Evolutionary conservation across 2,329 filamentous ascomycete species (phyloP).

Genomic region (Neofusicoccum parvum): DNA sequence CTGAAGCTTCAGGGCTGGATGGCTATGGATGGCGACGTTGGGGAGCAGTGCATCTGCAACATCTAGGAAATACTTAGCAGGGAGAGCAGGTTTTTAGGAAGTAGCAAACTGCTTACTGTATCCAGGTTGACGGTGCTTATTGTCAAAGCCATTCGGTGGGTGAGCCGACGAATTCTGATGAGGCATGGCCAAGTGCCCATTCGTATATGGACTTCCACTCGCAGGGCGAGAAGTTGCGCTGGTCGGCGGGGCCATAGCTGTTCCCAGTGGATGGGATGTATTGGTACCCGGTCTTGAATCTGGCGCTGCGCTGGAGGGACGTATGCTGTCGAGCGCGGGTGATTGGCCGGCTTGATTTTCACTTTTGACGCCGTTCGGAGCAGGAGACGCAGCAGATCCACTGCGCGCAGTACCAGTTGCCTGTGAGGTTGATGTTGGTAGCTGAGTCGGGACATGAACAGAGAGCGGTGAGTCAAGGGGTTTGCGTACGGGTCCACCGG

Average conservation of each 20-base stretch:
- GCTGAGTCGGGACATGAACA: slow-evolving; percentile 20
- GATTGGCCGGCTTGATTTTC: slow-evolving; percentile 43
- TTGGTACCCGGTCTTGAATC: slow-evolving; percentile 28
- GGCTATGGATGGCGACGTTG: slow-evolving; percentile 46
- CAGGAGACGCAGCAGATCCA: slow-evolving; percentile 32
- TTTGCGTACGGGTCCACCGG: slow-evolving; percentile 32
- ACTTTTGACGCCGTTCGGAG: slow-evolving; percentile 43
- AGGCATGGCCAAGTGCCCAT: background rate
- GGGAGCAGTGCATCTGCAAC: slow-evolving; percentile 19
- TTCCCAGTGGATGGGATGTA: slow-evolving; percentile 30
- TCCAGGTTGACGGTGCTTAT: slow-evolving; percentile 26
- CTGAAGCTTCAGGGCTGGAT: slow-evolving; percentile 65
- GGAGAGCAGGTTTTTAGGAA: background rate
- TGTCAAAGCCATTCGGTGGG: slow-evolving; percentile 11
- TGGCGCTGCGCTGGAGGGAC: slow-evolving; percentile 38
- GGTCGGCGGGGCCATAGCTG: slow-evolving; percentile 42
- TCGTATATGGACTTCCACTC: slow-evolving; percentile 46
- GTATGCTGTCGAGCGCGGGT: slow-evolving; percentile 44
- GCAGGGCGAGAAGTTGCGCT: slow-evolving; percentile 35
- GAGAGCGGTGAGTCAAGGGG: slow-evolving; percentile 14
- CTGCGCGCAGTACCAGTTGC: slow-evolving; percentile 41
- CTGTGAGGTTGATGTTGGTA: background rate
- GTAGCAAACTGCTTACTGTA: background rate
- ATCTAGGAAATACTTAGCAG: background rate
- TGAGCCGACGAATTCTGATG: background rate